These are phyloP conservation scores for Wallacemonas rigidus DNA, from an alignment of 208 protist genomes.

Conservation along the genomic window DNA sequence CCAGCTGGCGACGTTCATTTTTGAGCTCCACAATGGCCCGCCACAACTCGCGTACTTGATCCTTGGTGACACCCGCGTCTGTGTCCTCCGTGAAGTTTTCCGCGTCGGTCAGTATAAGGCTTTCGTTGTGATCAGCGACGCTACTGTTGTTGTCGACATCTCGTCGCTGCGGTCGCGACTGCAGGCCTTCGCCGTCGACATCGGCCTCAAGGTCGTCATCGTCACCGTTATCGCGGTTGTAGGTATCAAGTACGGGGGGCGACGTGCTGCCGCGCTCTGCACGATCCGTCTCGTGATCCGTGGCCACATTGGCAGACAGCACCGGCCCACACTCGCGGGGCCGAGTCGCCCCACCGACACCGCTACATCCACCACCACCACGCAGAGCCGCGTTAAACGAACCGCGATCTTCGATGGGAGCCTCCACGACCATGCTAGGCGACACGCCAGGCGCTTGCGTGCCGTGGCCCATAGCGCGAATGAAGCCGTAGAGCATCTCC, in stretches of 20 bases:
- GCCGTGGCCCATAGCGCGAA: slow-evolving; percentile 31
- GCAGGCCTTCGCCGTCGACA: slow-evolving; percentile 22
- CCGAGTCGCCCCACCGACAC: neutral
- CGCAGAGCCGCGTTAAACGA: slow-evolving; percentile 8
- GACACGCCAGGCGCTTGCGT: slow-evolving; percentile 19
- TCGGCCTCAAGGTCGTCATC: slow-evolving; percentile 29
- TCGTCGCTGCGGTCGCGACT: neutral
- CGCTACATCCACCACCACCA: neutral
- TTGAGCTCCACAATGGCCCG: slow-evolving; percentile 41
- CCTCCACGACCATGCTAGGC: slow-evolving; percentile 45
- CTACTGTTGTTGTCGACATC: slow-evolving; percentile 45
- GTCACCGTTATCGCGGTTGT: slow-evolving; percentile 14
- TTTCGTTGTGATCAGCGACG: slow-evolving; percentile 28
- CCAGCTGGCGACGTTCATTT: slow-evolving; percentile 31
- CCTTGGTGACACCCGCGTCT: neutral
- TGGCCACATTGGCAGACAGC: neutral
- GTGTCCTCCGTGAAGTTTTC: slow-evolving; percentile 11
- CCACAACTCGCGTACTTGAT: slow-evolving; percentile 39
- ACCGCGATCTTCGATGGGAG: slow-evolving; percentile 27
- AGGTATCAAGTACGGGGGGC: neutral
- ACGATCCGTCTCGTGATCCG: slow-evolving; percentile 2
- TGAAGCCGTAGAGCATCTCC: slow-evolving; percentile 47
- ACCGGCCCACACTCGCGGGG: neutral
- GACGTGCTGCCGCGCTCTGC: slow-evolving; percentile 11
- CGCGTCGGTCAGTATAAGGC: slow-evolving; percentile 13